Conservation (phyloP, 2,329 filamentous ascomycete genomes). For the Cercospora canescens region DNA sequence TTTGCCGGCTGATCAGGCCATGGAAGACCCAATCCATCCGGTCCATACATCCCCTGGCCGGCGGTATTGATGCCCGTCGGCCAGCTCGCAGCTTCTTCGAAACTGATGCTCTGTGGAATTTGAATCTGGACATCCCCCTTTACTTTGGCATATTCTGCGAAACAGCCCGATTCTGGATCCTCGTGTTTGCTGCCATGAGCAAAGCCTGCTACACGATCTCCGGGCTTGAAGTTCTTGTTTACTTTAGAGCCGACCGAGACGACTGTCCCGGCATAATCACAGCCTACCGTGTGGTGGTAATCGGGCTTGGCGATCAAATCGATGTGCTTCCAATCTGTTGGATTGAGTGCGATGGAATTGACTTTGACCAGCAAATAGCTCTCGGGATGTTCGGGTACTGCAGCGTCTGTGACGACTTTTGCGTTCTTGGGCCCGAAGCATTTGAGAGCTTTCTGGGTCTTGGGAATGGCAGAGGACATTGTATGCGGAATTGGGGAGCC, state of each 20-base stretch:
- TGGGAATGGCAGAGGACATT: slow-evolving; percentile 12
- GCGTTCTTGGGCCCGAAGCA: slow-evolving; percentile 20
- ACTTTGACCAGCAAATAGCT: slow-evolving; percentile 49
- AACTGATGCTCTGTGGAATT: slow-evolving; percentile 49
- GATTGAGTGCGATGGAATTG: slow-evolving; percentile 39
- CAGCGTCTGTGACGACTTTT: slow-evolving; percentile 11
- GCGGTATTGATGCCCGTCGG: slow-evolving; percentile 54
- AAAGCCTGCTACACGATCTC: slow-evolving; percentile 54
- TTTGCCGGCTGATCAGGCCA: slow-evolving; percentile 1
- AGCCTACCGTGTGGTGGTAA: slow-evolving; percentile 47
- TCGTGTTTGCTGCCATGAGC: slow-evolving; percentile 43
- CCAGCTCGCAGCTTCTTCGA: slow-evolving; percentile 55
- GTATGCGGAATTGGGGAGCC: no score
- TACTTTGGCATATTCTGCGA: slow-evolving; percentile 54
- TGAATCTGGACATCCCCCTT: slow-evolving; percentile 51
- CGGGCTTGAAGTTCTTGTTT: slow-evolving; percentile 45
- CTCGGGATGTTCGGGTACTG: slow-evolving; percentile 12
- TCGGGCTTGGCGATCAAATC: slow-evolving; percentile 31
- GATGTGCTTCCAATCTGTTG: slow-evolving; percentile 57
- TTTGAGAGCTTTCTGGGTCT: slow-evolving; percentile 22
- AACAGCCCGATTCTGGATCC: slow-evolving; percentile 45
- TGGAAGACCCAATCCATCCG: slow-evolving; percentile 13
- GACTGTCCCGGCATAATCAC: slow-evolving; percentile 56
- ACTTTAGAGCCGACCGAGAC: slow-evolving; percentile 52
- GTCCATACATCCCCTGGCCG: slow-evolving; percentile 47